These are phyloP conservation scores for Lagenidium sp. DNA, from an alignment of 352 stramenopile genomes.

Conservation along the genomic window DNA sequence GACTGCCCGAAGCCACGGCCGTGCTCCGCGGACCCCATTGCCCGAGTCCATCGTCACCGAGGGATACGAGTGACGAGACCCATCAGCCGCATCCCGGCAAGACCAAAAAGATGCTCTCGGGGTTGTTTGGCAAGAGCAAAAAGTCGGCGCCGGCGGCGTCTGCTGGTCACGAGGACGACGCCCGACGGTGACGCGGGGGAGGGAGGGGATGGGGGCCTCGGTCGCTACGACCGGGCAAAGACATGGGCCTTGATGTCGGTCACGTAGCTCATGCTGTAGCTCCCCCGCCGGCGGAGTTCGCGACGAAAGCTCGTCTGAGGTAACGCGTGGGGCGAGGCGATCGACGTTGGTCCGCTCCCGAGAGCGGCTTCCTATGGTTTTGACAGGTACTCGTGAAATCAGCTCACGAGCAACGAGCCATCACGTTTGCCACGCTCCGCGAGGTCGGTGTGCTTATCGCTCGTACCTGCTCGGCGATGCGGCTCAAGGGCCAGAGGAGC, in stretches of 20 bases:
- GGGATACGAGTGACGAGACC: too few species aligned
- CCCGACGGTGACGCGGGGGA: background rate
- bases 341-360: conserved; percentile 5
- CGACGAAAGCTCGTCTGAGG: conserved; percentile 81
- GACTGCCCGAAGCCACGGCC: background rate
- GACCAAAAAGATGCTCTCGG: background rate
- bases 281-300: conserved; percentile 70
- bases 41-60: background rate
- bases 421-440: too few species aligned
- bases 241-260: conserved; percentile 84
- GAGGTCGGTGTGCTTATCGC: too few species aligned
- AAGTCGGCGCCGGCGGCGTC: conserved; percentile 2
- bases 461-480: conserved; percentile 31
- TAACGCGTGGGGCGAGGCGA: too few species aligned
- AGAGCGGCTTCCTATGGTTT: too few species aligned
- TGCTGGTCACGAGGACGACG: background rate
- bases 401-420: too few species aligned
- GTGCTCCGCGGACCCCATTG: background rate
- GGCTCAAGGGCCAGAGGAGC: conserved; percentile 45
- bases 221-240: conserved; percentile 43
- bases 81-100: conserved; percentile 4
- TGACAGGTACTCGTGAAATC: too few species aligned
- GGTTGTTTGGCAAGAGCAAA: conserved; percentile 5
- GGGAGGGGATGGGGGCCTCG: background rate
- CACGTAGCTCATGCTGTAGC: conserved; percentile 85